These are phyloP conservation scores for Phyllosticta citrichinensis DNA, from an alignment of 2,329 filamentous ascomycete species.

Conservation along the genomic window DNA sequence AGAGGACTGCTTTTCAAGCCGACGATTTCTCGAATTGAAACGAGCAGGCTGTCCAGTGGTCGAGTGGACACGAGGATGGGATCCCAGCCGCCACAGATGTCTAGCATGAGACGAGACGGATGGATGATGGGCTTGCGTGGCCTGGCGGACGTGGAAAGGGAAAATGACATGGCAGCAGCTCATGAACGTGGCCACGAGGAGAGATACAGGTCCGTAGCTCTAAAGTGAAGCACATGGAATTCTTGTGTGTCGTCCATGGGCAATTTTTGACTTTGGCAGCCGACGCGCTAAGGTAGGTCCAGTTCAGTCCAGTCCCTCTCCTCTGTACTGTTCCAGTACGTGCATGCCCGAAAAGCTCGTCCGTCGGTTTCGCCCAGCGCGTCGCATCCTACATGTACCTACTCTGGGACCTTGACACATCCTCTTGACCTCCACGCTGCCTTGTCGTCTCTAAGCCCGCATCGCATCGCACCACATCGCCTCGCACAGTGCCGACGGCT, in stretches of 20 bases:
- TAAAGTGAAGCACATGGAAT: not conserved
- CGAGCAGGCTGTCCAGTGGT: not conserved
- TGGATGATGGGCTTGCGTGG: not conserved
- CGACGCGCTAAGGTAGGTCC: not conserved
- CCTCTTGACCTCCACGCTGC: not conserved
- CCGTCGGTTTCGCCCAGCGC: not conserved
- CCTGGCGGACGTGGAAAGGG: not conserved
- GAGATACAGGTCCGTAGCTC: not conserved
- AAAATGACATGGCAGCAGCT: not conserved
- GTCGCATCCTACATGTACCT: not conserved
- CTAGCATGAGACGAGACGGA: not conserved
- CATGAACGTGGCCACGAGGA: not conserved
- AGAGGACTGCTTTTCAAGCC: not conserved
- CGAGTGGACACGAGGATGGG: not conserved
- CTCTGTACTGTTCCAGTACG: too few relatives aligned
- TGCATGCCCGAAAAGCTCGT: not conserved
- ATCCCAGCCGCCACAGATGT: not conserved
- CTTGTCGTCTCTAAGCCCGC: not conserved
- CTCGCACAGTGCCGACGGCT: not conserved
- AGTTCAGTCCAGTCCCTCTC: too few relatives aligned
- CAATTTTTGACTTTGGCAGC: not conserved
- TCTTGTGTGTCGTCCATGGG: not conserved
- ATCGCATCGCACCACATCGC: not conserved
- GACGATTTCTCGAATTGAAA: not conserved
- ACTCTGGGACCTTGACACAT: not conserved